A percentile compares a stretch with the other conserved stretches of the same genome.
Evolutionary conservation across 306 rosid genomes (phyloP).

Genomic region (Casuarina glauca): DNA sequence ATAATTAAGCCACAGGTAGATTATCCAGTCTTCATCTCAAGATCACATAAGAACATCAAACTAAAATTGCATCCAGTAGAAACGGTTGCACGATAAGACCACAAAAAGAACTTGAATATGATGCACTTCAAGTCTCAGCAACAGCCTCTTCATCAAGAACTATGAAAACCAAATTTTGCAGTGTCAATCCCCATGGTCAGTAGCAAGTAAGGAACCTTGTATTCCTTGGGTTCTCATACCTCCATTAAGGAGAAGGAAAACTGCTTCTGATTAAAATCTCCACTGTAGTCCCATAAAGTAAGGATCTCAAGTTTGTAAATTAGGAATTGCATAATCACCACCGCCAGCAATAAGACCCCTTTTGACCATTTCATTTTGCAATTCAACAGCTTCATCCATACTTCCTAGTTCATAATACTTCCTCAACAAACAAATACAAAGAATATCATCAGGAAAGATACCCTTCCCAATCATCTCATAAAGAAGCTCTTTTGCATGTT

Average conservation of each 20-base stretch:
- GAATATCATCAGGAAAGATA: conserved; percentile 73
- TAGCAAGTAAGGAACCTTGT: conserved; percentile 13
- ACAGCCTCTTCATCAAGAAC: conserved; percentile 15
- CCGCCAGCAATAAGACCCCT: conserved; percentile 54
- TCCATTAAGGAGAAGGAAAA: conserved; percentile 14
- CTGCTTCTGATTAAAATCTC: background rate
- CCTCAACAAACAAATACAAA: conserved; percentile 59
- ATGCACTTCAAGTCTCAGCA: conserved; percentile 23
- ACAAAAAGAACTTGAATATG: conserved; percentile 21
- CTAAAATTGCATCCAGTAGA: conserved; percentile 19
- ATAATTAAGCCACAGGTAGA: background rate
- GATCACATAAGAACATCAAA: conserved; percentile 22
- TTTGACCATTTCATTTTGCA: conserved; percentile 60
- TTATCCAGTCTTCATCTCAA: conserved; percentile 16
- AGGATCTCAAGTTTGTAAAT: conserved; percentile 42
- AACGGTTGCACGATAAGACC: conserved; percentile 30
- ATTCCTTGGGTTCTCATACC: conserved; percentile 13
- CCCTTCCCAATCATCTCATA: conserved; percentile 77
- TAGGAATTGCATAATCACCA: conserved; percentile 35
- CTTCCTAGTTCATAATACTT: conserved; percentile 66
- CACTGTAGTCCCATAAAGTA: conserved; percentile 12
- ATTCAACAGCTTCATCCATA: conserved; percentile 60
- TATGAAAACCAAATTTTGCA: conserved; percentile 29
- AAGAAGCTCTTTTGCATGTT: conserved; percentile 62
- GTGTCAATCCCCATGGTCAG: conserved; percentile 18